Base-by-base conservation (phyloP, 2,329 filamentous ascomycete species). In the Calonectria pteridis region DNA sequence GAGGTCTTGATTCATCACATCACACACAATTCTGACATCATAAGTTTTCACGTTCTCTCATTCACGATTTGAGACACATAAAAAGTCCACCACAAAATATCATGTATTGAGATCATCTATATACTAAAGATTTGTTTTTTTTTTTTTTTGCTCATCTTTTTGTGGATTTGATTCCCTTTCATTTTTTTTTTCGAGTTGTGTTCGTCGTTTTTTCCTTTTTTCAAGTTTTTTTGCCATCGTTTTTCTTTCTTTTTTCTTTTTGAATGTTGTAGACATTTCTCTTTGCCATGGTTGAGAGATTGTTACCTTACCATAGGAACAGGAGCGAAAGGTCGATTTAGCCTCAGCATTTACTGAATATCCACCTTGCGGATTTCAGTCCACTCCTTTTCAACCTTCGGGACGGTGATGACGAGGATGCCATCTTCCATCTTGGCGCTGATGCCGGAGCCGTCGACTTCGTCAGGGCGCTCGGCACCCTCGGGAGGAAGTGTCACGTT, bases 361-460 rank as follows among this genome's bases (percentile, higher is more conserved):
- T 92, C 90, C 50, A 93, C 88, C 82, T 89, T 89, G 80, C 87
- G 88, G 73, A 92, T 87, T 79, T 92, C 90, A 77, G 91, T 93
- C 87, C 91, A 92, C 77, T 91, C 91, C 83, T 88, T 90, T 81
- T 93, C 91, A 10, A 90, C 80, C 87, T 95, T 96, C 10, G 94
- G 94, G 2, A 97, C 91, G n/a, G 90, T 92, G n/a, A 97, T 88
- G 43, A 93, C 87, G 77, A 97, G 83, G 1, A 97, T 86, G 6
- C 95, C 95, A 81, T 97, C 93, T 83, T 95, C 93, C 84, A 97
- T 88, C 85, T 92, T 95, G 3, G 94, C 94, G 3, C 88, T 89
- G 80, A 97, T 96, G 29, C 85, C 87, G 63, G 93, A 89, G 1
- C 88, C 90, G 78, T 95, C 93, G 20, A 97, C 86, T 75, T 89